Base-by-base conservation (phyloP, 371 early-diverging fungal genomes). In the Mortierella sp. region DNA sequence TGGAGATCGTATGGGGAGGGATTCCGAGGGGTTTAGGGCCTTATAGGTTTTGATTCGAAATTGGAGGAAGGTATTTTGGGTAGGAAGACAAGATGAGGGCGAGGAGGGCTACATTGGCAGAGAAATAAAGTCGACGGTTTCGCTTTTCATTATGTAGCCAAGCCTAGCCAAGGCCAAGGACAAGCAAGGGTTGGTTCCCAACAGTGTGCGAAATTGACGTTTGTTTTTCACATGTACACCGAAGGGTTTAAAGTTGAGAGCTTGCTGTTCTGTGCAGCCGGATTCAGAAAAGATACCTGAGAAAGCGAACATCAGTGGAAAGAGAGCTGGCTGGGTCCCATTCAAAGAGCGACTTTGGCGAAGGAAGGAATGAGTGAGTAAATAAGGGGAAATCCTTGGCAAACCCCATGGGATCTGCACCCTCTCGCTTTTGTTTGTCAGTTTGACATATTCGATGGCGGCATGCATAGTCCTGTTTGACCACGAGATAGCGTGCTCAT, bases 331-430 rank as follows among this genome's bases (percentile, higher is more conserved):
- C 61, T 22, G 19, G 61, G 61, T 39, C 61, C 61, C 61, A 61
- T 61, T 61, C 61, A 61, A 61, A 61, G 61, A 61, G 61, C 61
- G 61, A 61, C 61, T 22, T 61, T 39, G 61, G 61, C 61, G 34
- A 39, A 61, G 61, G 22, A 34, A 50, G 50, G 26, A 11, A 31
- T 2, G 58, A 31, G n/a, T n/a, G n/a, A n/a, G n/a, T n/a, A n/a
- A n/a, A n/a, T n/a, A n/a, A n/a, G n/a, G n/a, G n/a, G n/a, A n/a
- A n/a, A n/a, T 26, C 58, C 58, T 58, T 58, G 58, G 58, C 58
- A 19, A 31, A 19, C 34, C 58, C 58, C 58, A 58, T 19, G 6
- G 16, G 58, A 31, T 58, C 58, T 58, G 34, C 31, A 31, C 31
- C 26, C 14, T 26, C 13, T 52, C 31, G 3, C 16, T 55, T 13